Percentiles rank a stretch among this genome's conserved stretches.
Evolutionary conservation across 2,329 filamentous ascomycete species (phyloP).

Genomic region (Aspergillus pseudotamarii): DNA sequence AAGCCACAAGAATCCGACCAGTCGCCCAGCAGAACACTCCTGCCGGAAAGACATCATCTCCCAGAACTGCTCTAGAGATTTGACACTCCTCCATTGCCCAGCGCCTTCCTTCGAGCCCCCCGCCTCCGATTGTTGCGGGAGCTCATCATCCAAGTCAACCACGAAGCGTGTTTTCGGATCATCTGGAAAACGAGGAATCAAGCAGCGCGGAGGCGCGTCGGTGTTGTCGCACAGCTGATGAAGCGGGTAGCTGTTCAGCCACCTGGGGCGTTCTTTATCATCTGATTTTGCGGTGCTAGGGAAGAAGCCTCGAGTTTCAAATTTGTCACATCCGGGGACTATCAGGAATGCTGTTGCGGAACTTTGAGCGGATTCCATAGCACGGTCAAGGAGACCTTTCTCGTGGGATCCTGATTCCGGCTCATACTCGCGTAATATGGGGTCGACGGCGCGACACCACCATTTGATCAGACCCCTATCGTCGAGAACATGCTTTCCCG

Average conservation of each 20-base stretch:
- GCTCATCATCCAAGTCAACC: conserved; percentile 84
- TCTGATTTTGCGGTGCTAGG: conserved; percentile 56
- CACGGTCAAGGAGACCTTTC: conserved; percentile 30
- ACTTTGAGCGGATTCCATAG: conserved; percentile 32
- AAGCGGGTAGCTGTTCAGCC: conserved; percentile 68
- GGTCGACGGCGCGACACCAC: conserved; percentile 91
- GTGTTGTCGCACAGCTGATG: conserved; percentile 71
- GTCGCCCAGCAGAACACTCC: conserved; percentile 87
- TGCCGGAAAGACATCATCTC: conserved; percentile 97
- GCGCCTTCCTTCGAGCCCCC: conserved; percentile 48
- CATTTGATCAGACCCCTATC: conserved; percentile 88
- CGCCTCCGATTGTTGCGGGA: conserved; percentile 46
- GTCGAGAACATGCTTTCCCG: conserved; percentile 85
- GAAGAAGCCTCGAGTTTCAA: conserved; percentile 78
- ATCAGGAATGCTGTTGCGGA: conserved; percentile 76
- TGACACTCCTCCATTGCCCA: conserved; percentile 81
- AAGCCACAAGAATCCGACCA: conserved; percentile 95
- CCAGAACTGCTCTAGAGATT: conserved; percentile 90
- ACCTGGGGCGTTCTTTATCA: conserved; percentile 41
- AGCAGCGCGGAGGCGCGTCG: conserved; percentile 74
- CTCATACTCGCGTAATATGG: conserved; percentile 60
- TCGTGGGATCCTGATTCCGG: conserved; percentile 44
- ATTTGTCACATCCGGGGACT: conserved; percentile 81
- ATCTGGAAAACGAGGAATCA: conserved; percentile 90
- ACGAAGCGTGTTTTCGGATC: conserved; percentile 92